Base-by-base conservation (phyloP, 495 filamentous ascomycete genomes). In the Aspergillus conjunctus region DNA sequence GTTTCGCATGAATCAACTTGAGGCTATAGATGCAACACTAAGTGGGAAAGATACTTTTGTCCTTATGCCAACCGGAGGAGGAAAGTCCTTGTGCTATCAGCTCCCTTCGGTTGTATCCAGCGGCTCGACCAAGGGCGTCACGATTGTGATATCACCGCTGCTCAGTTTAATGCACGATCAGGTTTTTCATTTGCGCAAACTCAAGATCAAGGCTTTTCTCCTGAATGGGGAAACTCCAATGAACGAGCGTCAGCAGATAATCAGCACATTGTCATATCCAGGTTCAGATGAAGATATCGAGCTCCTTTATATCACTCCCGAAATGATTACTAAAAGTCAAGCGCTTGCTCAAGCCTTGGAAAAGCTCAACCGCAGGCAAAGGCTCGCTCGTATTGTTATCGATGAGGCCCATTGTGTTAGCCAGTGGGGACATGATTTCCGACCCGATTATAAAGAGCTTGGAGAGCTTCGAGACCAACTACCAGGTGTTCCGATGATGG, bases 381-480 rank as follows among this genome's bases (percentile, higher is more conserved):
- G 84, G 59, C 83, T 99, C 12, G 94, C 94, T 10, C 85, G 94
- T 37, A 85, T 99, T 52, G 95, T 98, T 33, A 94, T 99, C 50
- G 94, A 99, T 62, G 94, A 99, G 73, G 94, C 94, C 15, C 94
- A 99, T 70, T 99, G 94, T 71, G 93, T 99, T 21, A 97, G 93
- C 72, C 91, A 98, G 73, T 99, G 94, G 94, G 94, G 94, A 12
- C 94, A 99, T 66, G 94, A 99, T 71, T 99, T 99, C 70, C 88
- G 95, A 31, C 93, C 93, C 0, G 95, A 98, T 71, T 99, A 99
- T 74, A 96, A 96, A 68, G 78, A 85, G 34, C 79, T 99, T 1
- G 91, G 92, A 18, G 78, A 83, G 49, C 71, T 97, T 46, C 82
- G 92, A 21, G 58, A 76, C 2, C 81, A 80, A 53, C 88, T 92